These are phyloP conservation scores for Pontederia crassipes DNA, from an alignment of 176 grass and related monocot genomes.

Conservation along the genomic window DNA sequence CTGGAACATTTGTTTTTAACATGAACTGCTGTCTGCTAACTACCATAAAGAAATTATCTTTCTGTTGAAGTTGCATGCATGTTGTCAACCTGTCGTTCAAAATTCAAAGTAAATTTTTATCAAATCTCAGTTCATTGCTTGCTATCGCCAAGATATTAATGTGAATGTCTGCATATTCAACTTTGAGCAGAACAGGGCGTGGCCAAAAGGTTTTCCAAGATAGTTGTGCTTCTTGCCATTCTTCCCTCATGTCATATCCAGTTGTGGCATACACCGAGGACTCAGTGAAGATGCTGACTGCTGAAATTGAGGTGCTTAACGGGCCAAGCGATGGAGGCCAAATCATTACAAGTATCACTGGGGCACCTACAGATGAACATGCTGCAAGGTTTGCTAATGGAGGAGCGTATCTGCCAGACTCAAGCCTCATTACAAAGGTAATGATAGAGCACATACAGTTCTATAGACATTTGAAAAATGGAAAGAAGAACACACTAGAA, in stretches of 20 bases:
- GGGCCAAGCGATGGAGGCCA: constrained; percentile 9
- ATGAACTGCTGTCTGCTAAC: too few relatives aligned
- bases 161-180: not conserved
- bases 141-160: too few relatives aligned
- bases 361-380: not conserved
- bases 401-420: constrained; percentile 13
- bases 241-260: constrained; percentile 34
- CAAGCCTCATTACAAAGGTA: constrained; percentile 13
- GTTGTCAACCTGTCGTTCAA: too few relatives aligned
- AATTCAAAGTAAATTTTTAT: too few relatives aligned
- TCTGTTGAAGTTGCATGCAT: too few relatives aligned
- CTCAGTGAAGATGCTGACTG: not conserved
- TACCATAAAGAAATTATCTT: too few relatives aligned
- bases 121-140: too few relatives aligned
- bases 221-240: constrained; percentile 58
- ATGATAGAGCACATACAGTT: not conserved
- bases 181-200: constrained; percentile 21
- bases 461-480: too few relatives aligned
- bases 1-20: too few relatives aligned
- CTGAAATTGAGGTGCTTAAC: constrained; percentile 35
- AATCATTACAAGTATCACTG: too few relatives aligned
- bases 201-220: constrained; percentile 44
- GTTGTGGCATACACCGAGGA: constrained; percentile 6
- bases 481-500: not conserved
- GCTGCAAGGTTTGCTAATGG: not conserved